These are phyloP conservation scores for Candida vaughaniae DNA, from an alignment of 805 yeast genomes.

Conservation along the genomic window DNA sequence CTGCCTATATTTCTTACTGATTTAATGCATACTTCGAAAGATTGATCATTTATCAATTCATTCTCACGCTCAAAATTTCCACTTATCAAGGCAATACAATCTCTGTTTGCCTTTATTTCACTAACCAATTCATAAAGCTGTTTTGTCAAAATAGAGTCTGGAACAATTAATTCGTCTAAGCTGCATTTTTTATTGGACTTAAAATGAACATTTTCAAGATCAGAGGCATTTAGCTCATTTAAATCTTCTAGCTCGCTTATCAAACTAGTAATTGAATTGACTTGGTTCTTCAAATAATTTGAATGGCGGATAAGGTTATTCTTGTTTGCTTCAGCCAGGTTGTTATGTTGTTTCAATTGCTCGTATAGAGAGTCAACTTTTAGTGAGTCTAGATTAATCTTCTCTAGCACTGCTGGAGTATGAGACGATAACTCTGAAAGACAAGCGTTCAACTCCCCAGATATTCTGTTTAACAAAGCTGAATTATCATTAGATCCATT, in stretches of 20 bases:
- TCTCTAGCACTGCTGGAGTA: constrained; percentile 17
- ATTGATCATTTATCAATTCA: constrained; percentile 34
- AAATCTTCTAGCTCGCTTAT: constrained; percentile 25
- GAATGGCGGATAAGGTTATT: constrained; percentile 30
- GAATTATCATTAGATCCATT: not conserved
- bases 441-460: constrained; percentile 3
- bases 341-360: constrained; percentile 34
- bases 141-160: constrained; percentile 43
- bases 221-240: constrained; percentile 23
- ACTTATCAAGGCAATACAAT: constrained; percentile 57
- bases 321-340: constrained; percentile 37
- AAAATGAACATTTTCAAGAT: constrained; percentile 17
- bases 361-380: constrained; percentile 28
- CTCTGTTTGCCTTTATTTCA: constrained; percentile 69
- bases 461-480: not conserved
- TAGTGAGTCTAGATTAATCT: constrained; percentile 12
- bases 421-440: constrained; percentile 16
- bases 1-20: constrained; percentile 36
- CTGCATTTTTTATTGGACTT: constrained; percentile 13
- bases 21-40: constrained; percentile 34
- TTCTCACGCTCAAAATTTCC: constrained; percentile 41
- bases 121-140: constrained; percentile 66
- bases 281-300: constrained; percentile 26
- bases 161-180: constrained; percentile 36
- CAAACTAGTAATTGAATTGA: constrained; percentile 19